Base-by-base conservation (phyloP, 23 red algal species). In the Agarophyton chilense region DNA sequence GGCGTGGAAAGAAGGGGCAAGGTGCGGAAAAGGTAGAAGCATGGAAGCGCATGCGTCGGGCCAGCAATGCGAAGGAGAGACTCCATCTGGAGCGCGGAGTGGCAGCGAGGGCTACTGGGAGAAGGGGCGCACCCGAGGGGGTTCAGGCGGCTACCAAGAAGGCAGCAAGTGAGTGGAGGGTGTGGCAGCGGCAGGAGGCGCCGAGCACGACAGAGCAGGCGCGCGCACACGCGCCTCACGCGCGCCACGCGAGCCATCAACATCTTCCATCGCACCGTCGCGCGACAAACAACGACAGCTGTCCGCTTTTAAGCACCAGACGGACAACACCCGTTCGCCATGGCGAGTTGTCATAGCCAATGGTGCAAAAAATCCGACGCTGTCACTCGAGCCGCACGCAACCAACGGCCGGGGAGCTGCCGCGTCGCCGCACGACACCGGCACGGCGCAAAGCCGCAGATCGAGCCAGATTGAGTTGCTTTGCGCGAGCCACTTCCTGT, bases 91-190 rank as follows among this genome's bases (percentile, higher is more conserved):
- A n/a, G n/a, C n/a, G n/a, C n/a, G 44, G 44, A 47, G 44, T 12
- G 44, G 44, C 7, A 6, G 44, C 44, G 12, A 47, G 7, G 44
- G 44, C 44, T 47, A 47, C 44, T 12, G 6, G 12, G 44, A 47
- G 44, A 12, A 12, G 12, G 12, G 9, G 52, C n/a, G n/a, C n/a
- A n/a, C n/a, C n/a, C n/a, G n/a, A n/a, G 52, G 52, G 16, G 18
- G 52, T 6, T 17, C 21, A 17, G 52, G 16, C 16, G 52, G 52
- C 52, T 55, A 55, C 52, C 52, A n/a, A 17, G 18, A 14, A 17
- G 9, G 56, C 29, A 31, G 60, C 60, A 65, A 65, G 29, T 36
- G 60, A 65, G 60, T 65, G 60, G 60, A 65, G 60, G 60, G 26
- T 41, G 35, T 43, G 76, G 51, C 51, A 61, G 44, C 52, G 11